A percentile compares a stretch with the other conserved stretches of the same genome.
Evolutionary conservation across 2,329 filamentous ascomycete species (phyloP).

Genomic region (Penicillium sp.): DNA sequence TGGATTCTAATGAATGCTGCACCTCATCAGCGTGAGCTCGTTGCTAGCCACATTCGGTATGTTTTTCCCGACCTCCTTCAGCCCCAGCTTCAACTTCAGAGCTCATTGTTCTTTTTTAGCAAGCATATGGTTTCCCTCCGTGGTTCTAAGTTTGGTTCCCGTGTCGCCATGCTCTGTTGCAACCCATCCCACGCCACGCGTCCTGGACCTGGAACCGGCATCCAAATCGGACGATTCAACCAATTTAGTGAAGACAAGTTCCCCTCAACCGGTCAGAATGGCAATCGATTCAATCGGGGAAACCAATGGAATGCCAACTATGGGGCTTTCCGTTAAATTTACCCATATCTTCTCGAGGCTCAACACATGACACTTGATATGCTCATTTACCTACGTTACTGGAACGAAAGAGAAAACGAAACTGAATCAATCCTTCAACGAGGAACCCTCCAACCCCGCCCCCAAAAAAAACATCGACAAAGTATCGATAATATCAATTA

Average conservation of each 20-base stretch:
- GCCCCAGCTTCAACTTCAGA: neutral
- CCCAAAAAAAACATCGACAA: neutral
- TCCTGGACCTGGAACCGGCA: conserved; percentile 77
- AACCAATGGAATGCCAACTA: conserved; percentile 40
- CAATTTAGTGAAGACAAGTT: conserved; percentile 49
- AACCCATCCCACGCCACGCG: conserved; percentile 88
- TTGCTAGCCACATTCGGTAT: conserved; percentile 83
- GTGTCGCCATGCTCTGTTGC: conserved; percentile 97
- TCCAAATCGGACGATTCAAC: conserved; percentile 61
- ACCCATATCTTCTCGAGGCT: neutral
- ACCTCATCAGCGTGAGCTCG: conserved; percentile 85
- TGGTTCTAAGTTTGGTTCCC: conserved; percentile 96
- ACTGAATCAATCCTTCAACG: neutral
- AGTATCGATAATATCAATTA: neutral
- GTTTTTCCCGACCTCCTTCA: neutral
- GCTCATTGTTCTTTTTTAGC: conserved; percentile 30
- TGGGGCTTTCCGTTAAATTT: conserved; percentile 36
- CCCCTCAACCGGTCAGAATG: conserved; percentile 39
- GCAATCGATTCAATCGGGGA: conserved; percentile 36
- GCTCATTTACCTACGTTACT: neutral
- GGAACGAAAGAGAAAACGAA: neutral
- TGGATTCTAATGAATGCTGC: conserved; percentile 91
- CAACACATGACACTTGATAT: neutral
- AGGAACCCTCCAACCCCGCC: neutral
- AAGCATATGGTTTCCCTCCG: conserved; percentile 99